Conservation (phyloP, 495 filamentous ascomycete genomes). For the Hypoxylon cercidicola region DNA sequence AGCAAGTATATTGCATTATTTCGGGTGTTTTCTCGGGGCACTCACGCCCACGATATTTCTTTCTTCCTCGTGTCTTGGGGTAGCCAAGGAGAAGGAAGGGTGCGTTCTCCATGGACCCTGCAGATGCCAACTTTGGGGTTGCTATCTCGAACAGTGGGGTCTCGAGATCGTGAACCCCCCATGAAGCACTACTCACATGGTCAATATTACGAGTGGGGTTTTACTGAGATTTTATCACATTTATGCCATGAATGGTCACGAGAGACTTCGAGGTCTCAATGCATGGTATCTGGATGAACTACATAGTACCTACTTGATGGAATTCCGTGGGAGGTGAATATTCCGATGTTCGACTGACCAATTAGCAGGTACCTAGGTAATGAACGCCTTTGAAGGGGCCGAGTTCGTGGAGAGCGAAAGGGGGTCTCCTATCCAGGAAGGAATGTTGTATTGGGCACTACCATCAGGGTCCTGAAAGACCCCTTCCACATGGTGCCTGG, state of each 20-base stretch:
- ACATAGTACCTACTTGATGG: too few species aligned
- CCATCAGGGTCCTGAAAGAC: constrained; percentile 28
- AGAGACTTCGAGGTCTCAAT: constrained; percentile 6
- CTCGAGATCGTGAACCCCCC: constrained; percentile 18
- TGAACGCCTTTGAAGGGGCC: constrained; percentile 9
- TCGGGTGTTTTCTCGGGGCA: neutral
- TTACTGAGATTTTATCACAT: constrained; percentile 16
- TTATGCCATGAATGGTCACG: constrained; percentile 28
- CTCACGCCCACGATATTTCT: neutral
- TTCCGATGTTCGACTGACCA: constrained; percentile 16
- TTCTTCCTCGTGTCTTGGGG: neutral
- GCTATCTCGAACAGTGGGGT: constrained; percentile 19
- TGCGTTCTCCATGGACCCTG: constrained; percentile 17
- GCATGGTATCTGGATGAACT: constrained; percentile 5
- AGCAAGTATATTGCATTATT: neutral
- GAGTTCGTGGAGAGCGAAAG: constrained; percentile 28
- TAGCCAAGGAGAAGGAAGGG: neutral
- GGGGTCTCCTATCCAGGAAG: constrained; percentile 19
- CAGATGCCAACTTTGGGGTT: constrained; percentile 9
- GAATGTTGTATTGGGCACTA: constrained; percentile 36
- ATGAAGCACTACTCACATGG: constrained; percentile 18
- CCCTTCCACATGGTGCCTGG: constrained; percentile 33
- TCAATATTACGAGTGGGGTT: constrained; percentile 20
- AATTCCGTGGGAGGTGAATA: constrained; percentile 3
- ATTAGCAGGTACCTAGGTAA: too few species aligned